Evolutionary conservation across 2,329 filamentous ascomycete species (phyloP), one percentile per base, ranked within the genome.

Genomic region (Dothistroma pini): DNA sequence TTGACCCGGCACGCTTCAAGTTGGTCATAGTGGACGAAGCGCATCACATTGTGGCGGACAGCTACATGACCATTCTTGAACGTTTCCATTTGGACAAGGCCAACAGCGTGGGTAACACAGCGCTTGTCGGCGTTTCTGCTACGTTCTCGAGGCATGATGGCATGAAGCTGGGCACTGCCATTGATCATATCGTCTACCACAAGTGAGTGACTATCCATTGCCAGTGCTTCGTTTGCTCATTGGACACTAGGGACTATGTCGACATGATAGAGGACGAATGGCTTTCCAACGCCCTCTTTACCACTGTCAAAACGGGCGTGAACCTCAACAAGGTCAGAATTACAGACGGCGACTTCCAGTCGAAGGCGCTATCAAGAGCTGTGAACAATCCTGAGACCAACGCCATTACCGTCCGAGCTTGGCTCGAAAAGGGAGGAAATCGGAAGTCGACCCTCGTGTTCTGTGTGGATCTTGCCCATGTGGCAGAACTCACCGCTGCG

Each of bases 151-250:
- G 93, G 53, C 91, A 91, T 62, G 93, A 97, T 71, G 93, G 93
- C 0, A 78, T 96, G 34, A 86, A 85, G 61, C 81, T 97, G 1
- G 93, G 93, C 1, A 82, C 88, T 12, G 93, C 89, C 34, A 95
- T 97, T 69, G 93, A 97, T 69, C 89, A 96, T 71, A 96, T 97
- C 63, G 93, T 97, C 53, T 97, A 96, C 70, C 93, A 97, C 75
- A 95, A 92, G 75, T 78, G 60, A 14, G 75, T 59, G 14, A n/a
- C 12, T 9, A 25, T 25, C 82, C 85, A 69, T 85, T 84, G 29
- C 70, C 4, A 10, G 29, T 6, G 41, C n/a, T 19, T 6, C 16
- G 8, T 19, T 22, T 19, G 38, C 61, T 66, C 41, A 63, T 54
- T 35, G 4, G 35, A 31, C 41, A 3, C 7, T 58, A 80, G 78